Evolutionary conservation across 805 yeast genomes (phyloP), one percentile per base, ranked within the genome.

Genomic region (Candida vartiovaarae): DNA sequence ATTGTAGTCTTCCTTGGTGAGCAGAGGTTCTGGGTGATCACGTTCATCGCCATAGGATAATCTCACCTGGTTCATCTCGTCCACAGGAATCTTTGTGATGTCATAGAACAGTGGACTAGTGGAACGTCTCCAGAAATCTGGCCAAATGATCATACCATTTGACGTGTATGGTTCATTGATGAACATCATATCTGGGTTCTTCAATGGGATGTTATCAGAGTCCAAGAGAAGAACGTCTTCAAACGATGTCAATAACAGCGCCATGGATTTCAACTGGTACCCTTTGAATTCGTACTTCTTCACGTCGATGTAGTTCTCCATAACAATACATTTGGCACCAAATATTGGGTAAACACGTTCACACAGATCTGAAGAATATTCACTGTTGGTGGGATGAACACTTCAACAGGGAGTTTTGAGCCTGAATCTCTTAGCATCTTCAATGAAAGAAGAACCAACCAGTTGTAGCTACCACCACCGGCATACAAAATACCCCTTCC

Each of bases 331-430:
- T 46, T 67, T 71, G 2, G 86, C 89, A 46, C 79, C 74, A 43
- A 77, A 55, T n/a, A 81, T 62, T 0, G 95, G 93, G 52, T 85
- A 67, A 3, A 83, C 67, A 7, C 65, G 64, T 25, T 75, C 78
- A 63, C 96, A 88, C 42, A 80, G 70, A 45, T 81, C 84, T 32
- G 77, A 71, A 55, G 86, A 93, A 55, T 78, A 84, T 55, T 84
- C 93, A 30, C 74, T 74, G 23, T 71, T 67, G 33, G 76, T 72
- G 7, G 95, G 50, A 89, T 77, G 51, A 86, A 73, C 8, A 89
- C 84, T 67, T 89, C 96, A 23, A 89, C 78, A 0, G 96, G 96
- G 32, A 83, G 62, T 10, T 70, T 71, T 3, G 84, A 78, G 3
- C 91, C 88, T 6, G 74, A 66, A 34, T 78, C 75, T 55, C 95